Evolutionary conservation across 1,139 yeast genomes (phyloP).

Genomic region (Diutina mesorugosa): DNA sequence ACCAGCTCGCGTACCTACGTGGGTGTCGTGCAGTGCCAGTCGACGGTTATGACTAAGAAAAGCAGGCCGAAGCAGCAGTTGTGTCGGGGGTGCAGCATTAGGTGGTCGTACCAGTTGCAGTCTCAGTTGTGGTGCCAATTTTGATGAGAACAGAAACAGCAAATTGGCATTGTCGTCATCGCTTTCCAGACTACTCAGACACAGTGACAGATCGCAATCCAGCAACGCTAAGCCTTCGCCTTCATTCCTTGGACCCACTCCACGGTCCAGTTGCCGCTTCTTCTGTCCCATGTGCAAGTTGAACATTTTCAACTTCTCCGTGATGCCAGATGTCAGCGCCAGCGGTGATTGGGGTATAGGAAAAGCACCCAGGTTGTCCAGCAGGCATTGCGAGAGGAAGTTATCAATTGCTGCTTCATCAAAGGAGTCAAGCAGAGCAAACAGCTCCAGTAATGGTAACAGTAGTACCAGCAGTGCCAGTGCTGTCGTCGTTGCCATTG

Average conservation of each 20-base stretch:
- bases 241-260: not conserved
- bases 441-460: slow-evolving; percentile 57
- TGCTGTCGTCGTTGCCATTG: not conserved
- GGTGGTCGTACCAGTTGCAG: slow-evolving; percentile 24
- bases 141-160: slow-evolving; percentile 39
- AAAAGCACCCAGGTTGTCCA: not conserved
- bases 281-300: not conserved
- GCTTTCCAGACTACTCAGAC: slow-evolving; percentile 8
- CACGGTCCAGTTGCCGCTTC: not conserved
- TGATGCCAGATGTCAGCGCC: slow-evolving; percentile 3
- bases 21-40: slow-evolving; percentile 5
- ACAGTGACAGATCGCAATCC: slow-evolving; percentile 3
- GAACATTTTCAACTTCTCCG: slow-evolving; percentile 2
- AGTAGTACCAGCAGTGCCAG: slow-evolving; percentile 29
- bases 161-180: slow-evolving; percentile 29
- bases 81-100: slow-evolving; percentile 28
- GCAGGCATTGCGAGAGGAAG: slow-evolving; percentile 13
- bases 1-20: slow-evolving; percentile 2
- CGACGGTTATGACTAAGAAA: slow-evolving; percentile 9
- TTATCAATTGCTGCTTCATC: slow-evolving; percentile 33
- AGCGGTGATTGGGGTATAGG: slow-evolving; percentile 2
- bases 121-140: slow-evolving; percentile 21
- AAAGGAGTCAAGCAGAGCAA: slow-evolving; percentile 65
- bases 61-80: slow-evolving; percentile 24
- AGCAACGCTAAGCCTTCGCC: slow-evolving; percentile 4